A percentile compares a stretch with the other conserved stretches of the same genome.
These are phyloP conservation scores for Boletus insuetus DNA, from an alignment of 768 basidiomycete genomes.

Conservation along the genomic window DNA sequence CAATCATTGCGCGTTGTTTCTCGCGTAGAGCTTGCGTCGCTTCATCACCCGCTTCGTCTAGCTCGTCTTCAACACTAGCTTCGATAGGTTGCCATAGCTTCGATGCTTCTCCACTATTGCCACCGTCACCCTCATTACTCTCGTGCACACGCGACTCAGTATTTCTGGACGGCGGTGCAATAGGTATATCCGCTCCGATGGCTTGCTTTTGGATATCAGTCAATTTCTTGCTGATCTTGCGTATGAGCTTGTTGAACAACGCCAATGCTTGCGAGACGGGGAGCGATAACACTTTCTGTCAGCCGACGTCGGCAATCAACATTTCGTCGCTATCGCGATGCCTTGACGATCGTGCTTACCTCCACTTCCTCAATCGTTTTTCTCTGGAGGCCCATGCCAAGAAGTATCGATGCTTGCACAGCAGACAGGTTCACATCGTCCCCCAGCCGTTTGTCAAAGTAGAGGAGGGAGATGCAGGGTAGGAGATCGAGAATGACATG, in stretches of 20 bases:
- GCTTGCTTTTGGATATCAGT: conserved; percentile 77
- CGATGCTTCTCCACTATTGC: background rate
- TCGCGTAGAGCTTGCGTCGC: conserved; percentile 53
- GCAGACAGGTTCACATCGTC: conserved; percentile 71
- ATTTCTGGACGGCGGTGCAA: conserved; percentile 31
- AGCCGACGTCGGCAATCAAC: background rate
- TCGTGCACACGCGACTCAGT: conserved; percentile 12
- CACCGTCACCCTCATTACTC: conserved; percentile 11
- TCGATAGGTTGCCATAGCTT: conserved; percentile 44
- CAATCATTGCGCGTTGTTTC: conserved; percentile 84
- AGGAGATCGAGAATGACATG: conserved; percentile 94
- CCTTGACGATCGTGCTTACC: conserved; percentile 39
- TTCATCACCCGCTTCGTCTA: conserved; percentile 73
- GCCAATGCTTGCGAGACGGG: conserved; percentile 88
- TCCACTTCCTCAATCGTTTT: conserved; percentile 90
- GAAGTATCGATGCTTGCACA: conserved; percentile 87
- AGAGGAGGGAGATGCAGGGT: conserved; percentile 75
- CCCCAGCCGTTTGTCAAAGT: conserved; percentile 75
- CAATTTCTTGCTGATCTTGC: conserved; percentile 76
- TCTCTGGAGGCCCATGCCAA: conserved; percentile 86
- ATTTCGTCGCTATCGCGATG: background rate
- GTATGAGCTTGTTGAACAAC: conserved; percentile 85
- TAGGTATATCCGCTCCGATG: conserved; percentile 61
- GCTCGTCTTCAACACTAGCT: conserved; percentile 57
- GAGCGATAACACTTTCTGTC: conserved; percentile 72